These are phyloP conservation scores for Micractinium sp. DNA, from an alignment of 139 green algal genomes.

Conservation along the genomic window DNA sequence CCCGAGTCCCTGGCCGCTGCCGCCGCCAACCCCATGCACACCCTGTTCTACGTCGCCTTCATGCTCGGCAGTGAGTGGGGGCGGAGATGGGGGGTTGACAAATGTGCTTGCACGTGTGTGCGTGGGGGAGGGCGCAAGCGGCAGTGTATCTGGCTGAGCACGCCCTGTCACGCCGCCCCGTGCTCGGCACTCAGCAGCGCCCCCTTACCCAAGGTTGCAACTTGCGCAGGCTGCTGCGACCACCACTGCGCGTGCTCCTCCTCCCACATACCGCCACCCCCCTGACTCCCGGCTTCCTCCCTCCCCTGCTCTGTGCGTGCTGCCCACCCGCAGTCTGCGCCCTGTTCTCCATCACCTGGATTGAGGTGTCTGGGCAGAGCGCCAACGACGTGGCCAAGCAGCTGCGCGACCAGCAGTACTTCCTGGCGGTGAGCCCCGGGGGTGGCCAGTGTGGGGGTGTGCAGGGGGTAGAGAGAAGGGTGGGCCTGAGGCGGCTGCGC, in stretches of 20 bases:
- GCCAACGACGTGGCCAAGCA: constrained; percentile 97
- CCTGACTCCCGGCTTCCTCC: not conserved
- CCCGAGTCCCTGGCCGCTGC: constrained; percentile 85
- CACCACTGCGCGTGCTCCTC: no score
- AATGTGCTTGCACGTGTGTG: not conserved
- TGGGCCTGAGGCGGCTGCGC: no score
- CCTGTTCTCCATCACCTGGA: constrained; percentile 99
- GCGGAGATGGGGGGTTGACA: no score
- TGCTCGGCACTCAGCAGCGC: not conserved
- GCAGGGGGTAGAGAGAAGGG: no score
- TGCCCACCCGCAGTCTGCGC: constrained; percentile 81
- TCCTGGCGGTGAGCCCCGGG: constrained; percentile 80
- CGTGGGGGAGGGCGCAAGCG: no score
- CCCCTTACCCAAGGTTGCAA: not conserved
- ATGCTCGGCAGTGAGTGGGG: constrained; percentile 78
- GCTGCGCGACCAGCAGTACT: constrained; percentile 97
- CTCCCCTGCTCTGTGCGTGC: not conserved
- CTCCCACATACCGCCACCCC: no score
- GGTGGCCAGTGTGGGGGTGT: no score
- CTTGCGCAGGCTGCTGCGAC: no score
- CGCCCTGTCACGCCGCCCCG: no score
- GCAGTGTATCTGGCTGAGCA: not conserved
- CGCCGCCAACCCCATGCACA: constrained; percentile 94
- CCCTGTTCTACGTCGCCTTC: constrained; percentile 97
- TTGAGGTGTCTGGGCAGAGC: constrained; percentile 97